A percentile compares a stretch with the other conserved stretches of the same genome.
Evolutionary conservation across 768 basidiomycete genomes (phyloP).

Genomic region (Tubosaeta brunneosetosa): DNA sequence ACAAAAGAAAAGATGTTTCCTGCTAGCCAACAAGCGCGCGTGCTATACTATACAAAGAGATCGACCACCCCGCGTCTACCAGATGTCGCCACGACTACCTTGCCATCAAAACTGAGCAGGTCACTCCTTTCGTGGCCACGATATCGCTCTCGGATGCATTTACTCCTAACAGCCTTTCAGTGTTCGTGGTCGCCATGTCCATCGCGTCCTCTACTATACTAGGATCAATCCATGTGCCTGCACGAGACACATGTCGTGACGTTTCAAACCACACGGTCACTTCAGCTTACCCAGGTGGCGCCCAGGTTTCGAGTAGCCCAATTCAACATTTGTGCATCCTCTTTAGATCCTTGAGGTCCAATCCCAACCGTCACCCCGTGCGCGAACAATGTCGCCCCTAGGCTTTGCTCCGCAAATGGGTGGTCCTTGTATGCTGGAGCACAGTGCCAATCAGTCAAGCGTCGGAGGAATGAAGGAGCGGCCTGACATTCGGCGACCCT

Average conservation of each 20-base stretch:
- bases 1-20: not conserved
- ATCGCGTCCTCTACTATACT: slow-evolving; percentile 34
- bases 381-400: slow-evolving; percentile 56
- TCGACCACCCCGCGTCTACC: slow-evolving; percentile 31
- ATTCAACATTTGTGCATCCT: slow-evolving; percentile 65
- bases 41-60: slow-evolving; percentile 28
- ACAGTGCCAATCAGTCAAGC: not conserved
- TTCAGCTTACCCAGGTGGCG: slow-evolving; percentile 84
- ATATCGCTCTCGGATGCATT: slow-evolving; percentile 30
- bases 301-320: slow-evolving; percentile 88
- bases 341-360: slow-evolving; percentile 40
- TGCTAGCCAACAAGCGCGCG: not conserved
- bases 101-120: slow-evolving; percentile 41
- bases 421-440: slow-evolving; percentile 57
- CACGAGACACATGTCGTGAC: not conserved
- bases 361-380: slow-evolving; percentile 64
- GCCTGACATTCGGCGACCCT: slow-evolving; percentile 56
- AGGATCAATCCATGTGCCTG: too few relatives aligned
- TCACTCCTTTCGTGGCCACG: slow-evolving; percentile 38
- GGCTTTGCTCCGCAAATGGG: slow-evolving; percentile 61
- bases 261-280: not conserved
- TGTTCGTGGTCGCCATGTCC: slow-evolving; percentile 37
- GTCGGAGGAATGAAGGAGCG: not conserved
- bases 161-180: slow-evolving; percentile 41
- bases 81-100: slow-evolving; percentile 41